A percentile compares a stretch with the other conserved stretches of the same genome.
Evolutionary conservation across 2,329 filamentous ascomycete genomes (phyloP).

Genomic region (Epichloe sp.): DNA sequence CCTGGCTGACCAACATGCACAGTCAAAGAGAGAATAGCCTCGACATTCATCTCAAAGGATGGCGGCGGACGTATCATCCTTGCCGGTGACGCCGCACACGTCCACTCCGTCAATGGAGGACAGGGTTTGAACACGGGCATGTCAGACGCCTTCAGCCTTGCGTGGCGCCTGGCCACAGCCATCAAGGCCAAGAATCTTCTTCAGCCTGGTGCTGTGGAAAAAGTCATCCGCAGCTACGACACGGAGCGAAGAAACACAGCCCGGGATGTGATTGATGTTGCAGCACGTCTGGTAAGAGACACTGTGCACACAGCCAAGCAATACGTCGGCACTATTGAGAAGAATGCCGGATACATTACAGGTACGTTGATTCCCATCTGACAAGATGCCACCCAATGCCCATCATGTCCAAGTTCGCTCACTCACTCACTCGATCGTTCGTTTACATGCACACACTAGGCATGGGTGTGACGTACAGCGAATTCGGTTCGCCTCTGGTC

Average conservation of each 20-base stretch:
- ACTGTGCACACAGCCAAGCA: conserved; percentile 29
- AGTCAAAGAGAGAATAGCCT: conserved; percentile 29
- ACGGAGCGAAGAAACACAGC: conserved; percentile 29
- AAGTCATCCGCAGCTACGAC: conserved; percentile 29
- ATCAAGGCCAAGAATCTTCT: conserved; percentile 12
- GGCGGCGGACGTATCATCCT: conserved; percentile 34
- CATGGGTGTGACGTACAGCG: conserved; percentile 30
- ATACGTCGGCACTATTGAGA: conserved; percentile 33
- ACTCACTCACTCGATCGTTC: background rate
- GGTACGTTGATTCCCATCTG: conserved; percentile 16
- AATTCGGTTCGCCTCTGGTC: conserved; percentile 21
- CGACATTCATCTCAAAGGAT: conserved; percentile 24
- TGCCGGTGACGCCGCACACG: conserved; percentile 44
- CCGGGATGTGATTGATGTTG: conserved; percentile 32
- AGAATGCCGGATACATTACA: conserved; percentile 35
- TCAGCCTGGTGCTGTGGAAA: conserved; percentile 7
- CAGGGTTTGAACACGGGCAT: conserved; percentile 47
- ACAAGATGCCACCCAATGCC: background rate
- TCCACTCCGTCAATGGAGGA: conserved; percentile 41
- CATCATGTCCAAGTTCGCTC: background rate
- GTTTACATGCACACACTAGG: conserved; percentile 7
- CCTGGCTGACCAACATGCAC: background rate
- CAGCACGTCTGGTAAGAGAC: conserved; percentile 31
- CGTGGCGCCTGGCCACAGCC: conserved; percentile 34
- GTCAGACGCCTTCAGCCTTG: conserved; percentile 40